Evolutionary conservation across 2,329 filamentous ascomycete species (phyloP).

Genomic region (Grosmannia serpens): DNA sequence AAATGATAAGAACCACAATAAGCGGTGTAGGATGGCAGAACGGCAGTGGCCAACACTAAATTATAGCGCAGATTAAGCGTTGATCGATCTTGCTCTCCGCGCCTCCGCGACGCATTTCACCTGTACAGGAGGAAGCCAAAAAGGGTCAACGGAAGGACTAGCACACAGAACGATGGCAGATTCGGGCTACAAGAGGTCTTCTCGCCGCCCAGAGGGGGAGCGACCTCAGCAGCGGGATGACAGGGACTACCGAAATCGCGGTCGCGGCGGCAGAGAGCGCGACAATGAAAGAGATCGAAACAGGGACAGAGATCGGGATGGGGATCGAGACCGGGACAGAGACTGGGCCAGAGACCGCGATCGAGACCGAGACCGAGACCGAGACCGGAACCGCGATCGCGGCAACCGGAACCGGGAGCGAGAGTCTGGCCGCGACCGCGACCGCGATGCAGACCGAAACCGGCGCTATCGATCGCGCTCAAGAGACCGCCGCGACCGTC

Average conservation of each 20-base stretch:
- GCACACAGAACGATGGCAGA: conserved; percentile 6
- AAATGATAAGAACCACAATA: neutral
- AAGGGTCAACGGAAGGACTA: neutral
- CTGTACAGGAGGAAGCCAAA: neutral
- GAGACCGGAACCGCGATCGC: conserved; percentile 3
- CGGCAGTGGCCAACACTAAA: neutral
- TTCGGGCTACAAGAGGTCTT: conserved; percentile 7
- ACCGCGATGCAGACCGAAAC: conserved; percentile 3
- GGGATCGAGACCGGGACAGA: neutral
- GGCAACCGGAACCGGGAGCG: neutral
- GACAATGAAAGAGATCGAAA: neutral
- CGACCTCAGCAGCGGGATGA: neutral
- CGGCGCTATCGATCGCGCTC: conserved; percentile 10
- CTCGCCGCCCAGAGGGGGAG: conserved; percentile 9
- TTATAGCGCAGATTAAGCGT: neutral
- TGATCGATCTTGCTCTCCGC: neutral
- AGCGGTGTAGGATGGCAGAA: neutral
- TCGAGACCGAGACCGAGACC: conserved; percentile 1
- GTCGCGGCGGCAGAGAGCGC: neutral
- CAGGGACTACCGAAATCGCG: neutral
- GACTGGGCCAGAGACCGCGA: conserved; percentile 2
- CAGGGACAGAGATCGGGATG: neutral
- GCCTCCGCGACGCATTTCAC: neutral
- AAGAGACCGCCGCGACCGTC: conserved; percentile 6
- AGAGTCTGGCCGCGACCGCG: neutral